Base-by-base conservation (phyloP, 495 filamentous ascomycete genomes). In the Gamarada debralockiae region DNA sequence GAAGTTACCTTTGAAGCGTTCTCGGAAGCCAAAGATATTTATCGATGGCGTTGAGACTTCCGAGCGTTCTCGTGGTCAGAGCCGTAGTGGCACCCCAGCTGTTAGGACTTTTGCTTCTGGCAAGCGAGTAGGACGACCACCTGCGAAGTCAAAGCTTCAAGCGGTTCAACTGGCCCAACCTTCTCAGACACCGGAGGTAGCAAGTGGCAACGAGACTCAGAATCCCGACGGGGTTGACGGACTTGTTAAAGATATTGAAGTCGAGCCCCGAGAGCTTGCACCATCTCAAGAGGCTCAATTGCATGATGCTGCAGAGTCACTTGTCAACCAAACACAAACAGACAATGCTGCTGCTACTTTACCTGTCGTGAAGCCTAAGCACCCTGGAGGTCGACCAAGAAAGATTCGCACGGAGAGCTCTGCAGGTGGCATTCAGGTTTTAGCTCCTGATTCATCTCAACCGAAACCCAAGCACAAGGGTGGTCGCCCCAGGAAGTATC, bases 51-150 rank as follows among this genome's bases (percentile, higher is more conserved):
- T 37, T 14, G 36, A 42, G 17, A 21, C 42, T 40, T 21, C 33
- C 1, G 29, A 25, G 9, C 48, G 38, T 3, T 23, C 55, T 39
- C 17, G 21, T 18, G 41, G 22, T 9, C 27, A 45, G 8, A 57
- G 55, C 24, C 31, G 47, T 12, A 38, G 39, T 52, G 37, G n/a
- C 1, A 55, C 55, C 20, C 54, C 54, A 42, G 33, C 34, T 2
- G 24, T 33, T 14, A 51, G 51, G 22, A 31, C 39, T 3, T 55
- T 58, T 41, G 13, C 40, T 25, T 52, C 59, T 7, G 55, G 55
- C 15, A 55, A 58, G 48, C 39, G 51, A 14, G 36, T 58, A 18
- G 59, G 55, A 25, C 46, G 55, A 4, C 55, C 55, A 33, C 55
- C 59, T 10, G 42, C 27, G 18, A 55, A 55, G 23, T 50, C 50